A percentile compares a stretch with the other conserved stretches of the same genome.
phyloP scores from a whole-genome alignment of 805 yeast genomes.

The Zygotorulaspora danielsina region DNA sequence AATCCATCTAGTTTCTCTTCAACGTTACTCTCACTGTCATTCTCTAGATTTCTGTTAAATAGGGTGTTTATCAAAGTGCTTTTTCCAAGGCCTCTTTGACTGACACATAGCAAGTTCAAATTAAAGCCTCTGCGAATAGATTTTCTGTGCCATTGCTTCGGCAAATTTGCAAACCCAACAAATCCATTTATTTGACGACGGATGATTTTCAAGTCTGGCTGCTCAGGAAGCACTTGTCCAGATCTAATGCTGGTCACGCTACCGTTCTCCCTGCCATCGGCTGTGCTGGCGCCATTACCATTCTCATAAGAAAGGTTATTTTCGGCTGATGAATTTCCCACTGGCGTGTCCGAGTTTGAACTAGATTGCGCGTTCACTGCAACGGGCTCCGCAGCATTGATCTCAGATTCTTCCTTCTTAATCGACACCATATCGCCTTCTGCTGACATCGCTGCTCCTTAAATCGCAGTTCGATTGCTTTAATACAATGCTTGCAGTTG shows the following conservation, averaged over 20 bases:
- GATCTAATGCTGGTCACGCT: background rate
- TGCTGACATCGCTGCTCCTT: conserved; percentile 6
- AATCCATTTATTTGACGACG: conserved; percentile 83
- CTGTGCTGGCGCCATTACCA: background rate
- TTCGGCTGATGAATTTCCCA: conserved; percentile 4
- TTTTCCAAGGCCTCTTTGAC: conserved; percentile 90
- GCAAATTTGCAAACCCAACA: conserved; percentile 96
- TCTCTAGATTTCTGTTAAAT: conserved; percentile 63
- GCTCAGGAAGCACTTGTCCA: conserved; percentile 35
- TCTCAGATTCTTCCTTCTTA: conserved; percentile 14
- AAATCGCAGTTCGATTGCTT: background rate
- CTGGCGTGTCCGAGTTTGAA: background rate
- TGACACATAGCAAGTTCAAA: conserved; percentile 84
- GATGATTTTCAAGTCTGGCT: conserved; percentile 53
- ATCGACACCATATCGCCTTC: conserved; percentile 9
- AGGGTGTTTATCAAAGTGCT: conserved; percentile 87
- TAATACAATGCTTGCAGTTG: background rate
- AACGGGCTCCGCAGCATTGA: conserved; percentile 4
- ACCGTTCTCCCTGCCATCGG: background rate
- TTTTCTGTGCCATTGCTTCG: conserved; percentile 98
- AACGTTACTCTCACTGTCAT: conserved; percentile 10
- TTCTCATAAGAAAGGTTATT: conserved; percentile 1
- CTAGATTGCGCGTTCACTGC: background rate
- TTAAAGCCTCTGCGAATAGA: conserved; percentile 85
- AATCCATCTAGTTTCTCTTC: conserved; percentile 15